A percentile compares a stretch with the other conserved stretches of the same genome.
Evolutionary conservation across 352 stramenopile genomes (phyloP).

Genomic region (Phytophthora sansomeana): DNA sequence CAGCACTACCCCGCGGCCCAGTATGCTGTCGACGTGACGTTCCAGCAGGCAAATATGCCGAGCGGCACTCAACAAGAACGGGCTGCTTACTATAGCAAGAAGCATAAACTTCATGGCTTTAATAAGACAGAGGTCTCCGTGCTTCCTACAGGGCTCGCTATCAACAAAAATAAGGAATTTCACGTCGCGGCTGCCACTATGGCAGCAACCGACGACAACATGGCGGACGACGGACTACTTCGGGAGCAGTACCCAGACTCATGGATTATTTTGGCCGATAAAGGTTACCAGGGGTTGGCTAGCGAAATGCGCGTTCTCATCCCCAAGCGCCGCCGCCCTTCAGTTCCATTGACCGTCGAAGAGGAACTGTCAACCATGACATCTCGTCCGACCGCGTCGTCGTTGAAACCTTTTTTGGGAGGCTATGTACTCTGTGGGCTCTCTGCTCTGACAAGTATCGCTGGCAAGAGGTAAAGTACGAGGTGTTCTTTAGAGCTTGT

Average conservation of each 20-base stretch:
- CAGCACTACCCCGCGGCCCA: not conserved
- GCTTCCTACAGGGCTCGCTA: not conserved
- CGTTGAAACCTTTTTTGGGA: not conserved
- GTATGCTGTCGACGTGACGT: not conserved
- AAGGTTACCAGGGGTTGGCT: not conserved
- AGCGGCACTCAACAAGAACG: not conserved
- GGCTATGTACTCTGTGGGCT: not conserved
- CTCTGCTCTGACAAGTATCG: not conserved
- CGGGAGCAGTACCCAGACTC: not conserved
- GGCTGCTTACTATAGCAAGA: slow-evolving; percentile 1
- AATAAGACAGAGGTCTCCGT: not conserved
- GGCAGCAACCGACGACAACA: not conserved
- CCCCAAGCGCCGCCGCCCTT: not conserved
- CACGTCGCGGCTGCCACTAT: not conserved
- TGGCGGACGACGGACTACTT: not conserved
- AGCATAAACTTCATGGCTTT: slow-evolving; percentile 3
- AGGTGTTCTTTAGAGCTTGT: not conserved
- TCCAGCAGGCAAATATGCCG: slow-evolving; percentile 4
- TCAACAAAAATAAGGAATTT: slow-evolving; percentile 4
- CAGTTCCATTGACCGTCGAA: not conserved
- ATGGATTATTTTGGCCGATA: not conserved
- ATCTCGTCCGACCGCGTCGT: not conserved
- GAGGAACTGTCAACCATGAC: not conserved
- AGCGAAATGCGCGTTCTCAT: not conserved
- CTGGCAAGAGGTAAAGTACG: not conserved